Conservation (phyloP, 2,329 filamentous ascomycete species). For the Endothia cerciana region DNA sequence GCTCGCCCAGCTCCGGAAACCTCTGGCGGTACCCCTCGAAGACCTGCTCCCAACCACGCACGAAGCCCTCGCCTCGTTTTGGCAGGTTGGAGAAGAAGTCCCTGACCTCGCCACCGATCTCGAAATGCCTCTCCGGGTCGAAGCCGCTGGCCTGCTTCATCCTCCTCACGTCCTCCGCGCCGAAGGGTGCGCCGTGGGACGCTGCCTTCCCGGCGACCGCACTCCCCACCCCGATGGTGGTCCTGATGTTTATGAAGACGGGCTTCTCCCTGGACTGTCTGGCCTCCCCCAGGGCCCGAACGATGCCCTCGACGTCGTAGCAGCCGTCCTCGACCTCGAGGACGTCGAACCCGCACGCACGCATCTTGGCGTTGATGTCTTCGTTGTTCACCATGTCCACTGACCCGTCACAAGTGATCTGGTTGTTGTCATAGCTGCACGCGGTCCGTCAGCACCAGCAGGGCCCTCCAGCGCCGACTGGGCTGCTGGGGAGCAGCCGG, state of each 20-base stretch:
- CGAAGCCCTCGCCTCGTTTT: conserved; percentile 48
- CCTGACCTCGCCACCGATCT: conserved; percentile 49
- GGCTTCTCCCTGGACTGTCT: conserved; percentile 49
- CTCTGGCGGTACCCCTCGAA: conserved; percentile 27
- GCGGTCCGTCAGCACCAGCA: neutral
- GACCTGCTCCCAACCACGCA: conserved; percentile 52
- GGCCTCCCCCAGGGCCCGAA: conserved; percentile 48
- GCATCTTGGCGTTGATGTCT: conserved; percentile 59
- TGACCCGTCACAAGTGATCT: conserved; percentile 59
- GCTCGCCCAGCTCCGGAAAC: conserved; percentile 36
- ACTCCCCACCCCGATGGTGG: conserved; percentile 58
- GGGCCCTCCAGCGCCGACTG: too few relatives aligned
- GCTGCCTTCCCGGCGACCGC: conserved; percentile 50
- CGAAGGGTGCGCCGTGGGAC: conserved; percentile 63
- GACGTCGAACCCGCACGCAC: conserved; percentile 56
- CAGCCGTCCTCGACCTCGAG: conserved; percentile 54
- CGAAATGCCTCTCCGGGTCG: conserved; percentile 51
- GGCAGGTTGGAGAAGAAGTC: conserved; percentile 56
- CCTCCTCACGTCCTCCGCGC: conserved; percentile 53
- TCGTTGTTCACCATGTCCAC: conserved; percentile 57
- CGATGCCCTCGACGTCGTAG: conserved; percentile 51
- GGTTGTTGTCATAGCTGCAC: conserved; percentile 57
- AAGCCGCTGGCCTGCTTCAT: conserved; percentile 57
- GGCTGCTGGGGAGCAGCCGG: too few relatives aligned
- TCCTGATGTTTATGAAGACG: conserved; percentile 60